Base-by-base conservation (phyloP, 805 yeast genomes). In the Yamadazyma endophytica region DNA sequence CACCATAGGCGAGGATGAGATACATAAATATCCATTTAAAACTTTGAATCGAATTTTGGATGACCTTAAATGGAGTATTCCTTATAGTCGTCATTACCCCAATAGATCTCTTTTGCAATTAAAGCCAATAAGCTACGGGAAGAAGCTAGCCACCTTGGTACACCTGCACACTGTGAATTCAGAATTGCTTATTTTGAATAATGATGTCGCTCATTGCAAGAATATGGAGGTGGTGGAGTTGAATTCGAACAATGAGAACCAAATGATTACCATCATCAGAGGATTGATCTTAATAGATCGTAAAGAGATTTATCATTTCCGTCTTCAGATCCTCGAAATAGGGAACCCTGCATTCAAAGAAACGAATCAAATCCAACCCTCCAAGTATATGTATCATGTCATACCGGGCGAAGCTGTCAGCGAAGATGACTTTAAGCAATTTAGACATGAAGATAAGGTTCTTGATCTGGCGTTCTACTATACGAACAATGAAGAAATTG, bases 11-110 rank as follows among this genome's bases (percentile, higher is more conserved):
- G 25, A 23, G 13, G 29, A 31, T 3, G 31, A 35, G 4, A 24
- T 51, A 9, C 16, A 21, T 13, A 29, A 35, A 17, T 46, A 33
- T 56, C 70, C 58, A 3, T 75, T 75, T 56, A 83, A 82, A 45
- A 81, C 90, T 0, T 55, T 79, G 5, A 82, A 82, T 45, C 61
- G 90, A 33, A 61, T 83, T 13, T 44, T 82, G 14, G 87, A 80
- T 49, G 90, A 82, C 46, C 48, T 82, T 18, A 58, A 71, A 31
- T 67, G 52, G 54, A 37, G 50, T 1, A 31, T 50, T 3, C 50
- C 57, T 9, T 49, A 35, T 28, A 40, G 37, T 24, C 37, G 31
- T 2, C 31, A 36, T n/a, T 34, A 31, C 12, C 13, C 27, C 17
- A 27, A 36, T 15, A 21, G 23, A 31, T 47, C 55, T 27, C 43